Evolutionary conservation across 2,329 filamentous ascomycete species (phyloP).

Genomic region (Microdochium paspali): DNA sequence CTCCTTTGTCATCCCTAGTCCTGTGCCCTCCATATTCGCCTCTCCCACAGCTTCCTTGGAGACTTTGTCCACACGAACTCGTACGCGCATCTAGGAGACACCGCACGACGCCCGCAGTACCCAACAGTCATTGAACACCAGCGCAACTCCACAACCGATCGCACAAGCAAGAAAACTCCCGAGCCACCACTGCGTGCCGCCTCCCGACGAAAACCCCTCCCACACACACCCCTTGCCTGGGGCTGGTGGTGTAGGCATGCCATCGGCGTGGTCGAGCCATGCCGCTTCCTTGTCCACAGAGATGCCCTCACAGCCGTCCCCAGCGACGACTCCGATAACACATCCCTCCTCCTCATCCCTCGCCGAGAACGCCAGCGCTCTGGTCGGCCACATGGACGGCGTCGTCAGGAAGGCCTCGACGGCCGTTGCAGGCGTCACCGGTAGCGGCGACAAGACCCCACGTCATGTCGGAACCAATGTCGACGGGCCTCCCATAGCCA

Average conservation of each 20-base stretch:
- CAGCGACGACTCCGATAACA: not conserved
- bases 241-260: slow-evolving; percentile 5
- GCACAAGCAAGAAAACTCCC: too few species aligned
- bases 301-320: not conserved
- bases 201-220: not conserved
- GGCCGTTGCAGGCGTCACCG: slow-evolving; percentile 6
- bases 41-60: too few species aligned
- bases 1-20: not conserved
- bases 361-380: slow-evolving; percentile 7
- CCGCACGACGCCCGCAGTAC: too few species aligned
- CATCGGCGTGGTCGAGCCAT: slow-evolving; percentile 9
- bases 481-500: slow-evolving; percentile 32
- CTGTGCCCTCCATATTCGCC: too few species aligned
- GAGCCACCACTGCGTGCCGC: not conserved
- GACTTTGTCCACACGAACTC: too few species aligned
- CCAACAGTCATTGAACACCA: too few species aligned
- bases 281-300: slow-evolving; percentile 5
- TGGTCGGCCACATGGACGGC: slow-evolving; percentile 18
- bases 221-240: not conserved
- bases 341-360: not conserved
- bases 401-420: slow-evolving; percentile 14
- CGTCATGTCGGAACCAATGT: slow-evolving; percentile 17
- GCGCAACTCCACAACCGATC: too few species aligned
- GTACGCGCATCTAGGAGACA: too few species aligned
- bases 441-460: slow-evolving; percentile 5